Conservation (phyloP, 345 rosid genomes). For the Pistacia vera region DNA sequence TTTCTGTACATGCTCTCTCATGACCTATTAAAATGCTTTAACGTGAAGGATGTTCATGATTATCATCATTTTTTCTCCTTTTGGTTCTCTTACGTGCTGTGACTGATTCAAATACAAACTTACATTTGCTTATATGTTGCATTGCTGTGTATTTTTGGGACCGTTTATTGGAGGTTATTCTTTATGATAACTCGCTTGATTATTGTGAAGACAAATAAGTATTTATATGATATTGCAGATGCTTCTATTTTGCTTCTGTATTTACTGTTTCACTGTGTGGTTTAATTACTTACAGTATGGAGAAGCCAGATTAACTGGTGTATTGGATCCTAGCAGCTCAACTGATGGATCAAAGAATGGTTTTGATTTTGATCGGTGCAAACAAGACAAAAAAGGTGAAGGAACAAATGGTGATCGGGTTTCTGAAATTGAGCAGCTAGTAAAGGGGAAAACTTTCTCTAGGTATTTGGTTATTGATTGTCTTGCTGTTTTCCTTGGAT, state of each 20-base stretch:
- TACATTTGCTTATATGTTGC: not conserved
- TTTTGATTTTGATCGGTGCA: constrained; percentile 32
- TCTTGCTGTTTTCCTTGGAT: constrained; percentile 14
- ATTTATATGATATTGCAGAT: not conserved
- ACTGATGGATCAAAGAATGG: constrained; percentile 26
- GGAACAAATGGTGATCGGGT: constrained; percentile 33
- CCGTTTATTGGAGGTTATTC: not conserved
- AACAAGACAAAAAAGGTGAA: constrained; percentile 26
- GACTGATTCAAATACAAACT: not conserved
- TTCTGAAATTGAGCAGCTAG: constrained; percentile 72
- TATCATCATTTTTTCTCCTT: not conserved
- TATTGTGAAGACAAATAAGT: not conserved
- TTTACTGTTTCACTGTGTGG: not conserved
- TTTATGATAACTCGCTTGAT: not conserved
- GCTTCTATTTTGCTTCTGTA: not conserved
- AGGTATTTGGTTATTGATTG: constrained; percentile 41
- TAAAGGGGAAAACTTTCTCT: constrained; percentile 63
- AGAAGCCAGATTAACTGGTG: constrained; percentile 31
- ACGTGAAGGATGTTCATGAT: not conserved
- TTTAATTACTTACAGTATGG: constrained; percentile 27
- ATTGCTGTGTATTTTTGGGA: not conserved
- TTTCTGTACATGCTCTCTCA: not conserved
- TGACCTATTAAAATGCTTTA: not conserved
- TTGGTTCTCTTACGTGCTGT: not conserved
- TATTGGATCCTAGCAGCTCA: constrained; percentile 33